Evolutionary conservation across 2,329 filamentous ascomycete species (phyloP), one percentile per base, ranked within the genome.

Genomic region (Endoconidiophora laricicola): DNA sequence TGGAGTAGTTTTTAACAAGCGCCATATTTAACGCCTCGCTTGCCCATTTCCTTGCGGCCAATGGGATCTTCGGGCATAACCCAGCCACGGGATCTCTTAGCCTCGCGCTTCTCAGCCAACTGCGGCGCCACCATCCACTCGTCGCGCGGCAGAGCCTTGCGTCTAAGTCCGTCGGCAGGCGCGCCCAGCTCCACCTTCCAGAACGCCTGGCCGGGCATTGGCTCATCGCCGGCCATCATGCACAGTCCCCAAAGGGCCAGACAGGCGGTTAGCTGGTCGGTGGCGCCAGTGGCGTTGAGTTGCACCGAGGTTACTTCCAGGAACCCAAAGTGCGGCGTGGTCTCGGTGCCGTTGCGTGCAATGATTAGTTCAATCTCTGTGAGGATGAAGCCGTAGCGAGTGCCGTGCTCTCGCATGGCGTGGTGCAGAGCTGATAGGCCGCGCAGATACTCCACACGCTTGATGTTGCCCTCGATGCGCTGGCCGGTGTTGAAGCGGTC

Each of bases 401-500:
- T 93, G 57, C 81, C 80, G 66, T 94, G 85, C 66, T 94, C 86
- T 63, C 90, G 86, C 86, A 95, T 94, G 60, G 81, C 80, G 61
- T 85, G 78, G 65, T 96, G 90, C 42, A 95, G 70, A 58, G 93
- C 86, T 0, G 87, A 74, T 4, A 96, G 77, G 1, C 86, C 86
- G 46, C 83, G 81, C 18, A 95, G 80, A 68, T 95, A 95, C 65
- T 90, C 80, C 52, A 94, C 85, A 52, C 84, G 82, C 66, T 87
- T 83, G 63, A 86, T 76, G 56, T 88, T 86, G 42, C 80, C 79
- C 63, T 93, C 86, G 53, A 81, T 78, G 53, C 87, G 84, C 85
- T 94, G 94, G 55, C 84, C 85, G 1, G 86, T 91, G 71, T 94
- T 94, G 83, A 93, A 95, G 58, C 85, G 81, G 64, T 94, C 84